These are phyloP conservation scores for Styphnolobium japonicum DNA, from an alignment of 306 rosid genomes.

Conservation along the genomic window DNA sequence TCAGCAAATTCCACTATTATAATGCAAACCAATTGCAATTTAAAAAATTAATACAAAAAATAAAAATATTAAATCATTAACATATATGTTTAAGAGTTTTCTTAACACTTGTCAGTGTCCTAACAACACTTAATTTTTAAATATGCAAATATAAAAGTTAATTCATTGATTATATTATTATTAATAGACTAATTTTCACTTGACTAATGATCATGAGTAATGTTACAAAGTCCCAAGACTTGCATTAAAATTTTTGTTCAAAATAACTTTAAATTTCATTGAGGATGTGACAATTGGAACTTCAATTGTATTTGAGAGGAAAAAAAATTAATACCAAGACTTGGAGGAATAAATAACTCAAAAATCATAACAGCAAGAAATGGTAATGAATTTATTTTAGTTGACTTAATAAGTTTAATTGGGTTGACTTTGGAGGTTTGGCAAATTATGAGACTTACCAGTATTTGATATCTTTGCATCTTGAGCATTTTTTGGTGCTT, in stretches of 20 bases:
- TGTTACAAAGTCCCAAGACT: too few relatives aligned
- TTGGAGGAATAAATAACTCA: not conserved
- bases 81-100: too few relatives aligned
- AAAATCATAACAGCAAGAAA: not conserved
- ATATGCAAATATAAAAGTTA: too few relatives aligned
- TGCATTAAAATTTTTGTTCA: not conserved
- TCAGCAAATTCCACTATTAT: too few relatives aligned
- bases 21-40: too few relatives aligned
- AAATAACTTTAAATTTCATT: not conserved
- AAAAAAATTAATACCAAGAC: not conserved
- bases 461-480: constrained; percentile 30
- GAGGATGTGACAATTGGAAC: not conserved
- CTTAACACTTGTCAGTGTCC: not conserved
- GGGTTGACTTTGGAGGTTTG: not conserved
- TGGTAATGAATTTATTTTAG: not conserved
- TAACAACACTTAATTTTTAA: too few relatives aligned
- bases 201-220: too few relatives aligned
- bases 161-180: too few relatives aligned
- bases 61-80: too few relatives aligned
- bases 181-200: too few relatives aligned
- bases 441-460: constrained; percentile 2
- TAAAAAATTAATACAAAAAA: too few relatives aligned
- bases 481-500: constrained; percentile 29
- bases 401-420: not conserved
- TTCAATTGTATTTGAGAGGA: not conserved